Percentiles rank a stretch among this genome's conserved stretches.
phyloP scores from a whole-genome alignment of 306 rosid species.

The Dalbergia cochinchinensis region DNA sequence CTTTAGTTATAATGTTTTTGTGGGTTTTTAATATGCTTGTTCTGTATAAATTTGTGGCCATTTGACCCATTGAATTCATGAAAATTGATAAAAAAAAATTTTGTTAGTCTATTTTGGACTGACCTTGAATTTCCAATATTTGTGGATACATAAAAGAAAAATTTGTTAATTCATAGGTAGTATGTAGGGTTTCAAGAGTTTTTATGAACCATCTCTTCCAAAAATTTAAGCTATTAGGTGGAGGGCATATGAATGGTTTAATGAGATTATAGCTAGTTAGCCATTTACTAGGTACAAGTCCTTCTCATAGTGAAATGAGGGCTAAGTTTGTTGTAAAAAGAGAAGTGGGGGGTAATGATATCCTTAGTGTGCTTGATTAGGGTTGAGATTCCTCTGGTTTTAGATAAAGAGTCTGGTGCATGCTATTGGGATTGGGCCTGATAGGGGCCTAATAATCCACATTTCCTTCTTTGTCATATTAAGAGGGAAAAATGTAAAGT shows the following conservation, averaged over 20 bases:
- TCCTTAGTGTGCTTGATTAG: background rate
- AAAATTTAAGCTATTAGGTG: no score
- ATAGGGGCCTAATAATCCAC: background rate
- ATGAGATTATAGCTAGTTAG: background rate
- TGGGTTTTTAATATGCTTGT: slow-evolving; percentile 16
- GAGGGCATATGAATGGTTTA: background rate
- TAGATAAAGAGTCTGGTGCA: background rate
- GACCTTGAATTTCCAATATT: background rate
- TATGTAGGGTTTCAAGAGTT: background rate
- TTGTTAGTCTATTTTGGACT: background rate
- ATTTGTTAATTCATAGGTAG: slow-evolving; percentile 9
- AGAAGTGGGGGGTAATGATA: slow-evolving; percentile 1
- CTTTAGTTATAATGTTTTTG: background rate
- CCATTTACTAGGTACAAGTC: background rate
- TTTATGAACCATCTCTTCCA: no score
- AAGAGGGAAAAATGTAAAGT: background rate
- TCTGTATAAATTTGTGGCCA: background rate
- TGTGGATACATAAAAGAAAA: background rate
- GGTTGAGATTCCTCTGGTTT: slow-evolving; percentile 2
- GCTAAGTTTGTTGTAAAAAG: background rate
- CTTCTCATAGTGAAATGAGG: slow-evolving; percentile 22
- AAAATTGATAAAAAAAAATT: no score
- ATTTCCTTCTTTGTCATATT: background rate
- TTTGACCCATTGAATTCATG: slow-evolving; percentile 32
- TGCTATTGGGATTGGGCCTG: background rate